Evolutionary conservation across 495 filamentous ascomycete species (phyloP).

Genomic region (Penicillium samsonianum): DNA sequence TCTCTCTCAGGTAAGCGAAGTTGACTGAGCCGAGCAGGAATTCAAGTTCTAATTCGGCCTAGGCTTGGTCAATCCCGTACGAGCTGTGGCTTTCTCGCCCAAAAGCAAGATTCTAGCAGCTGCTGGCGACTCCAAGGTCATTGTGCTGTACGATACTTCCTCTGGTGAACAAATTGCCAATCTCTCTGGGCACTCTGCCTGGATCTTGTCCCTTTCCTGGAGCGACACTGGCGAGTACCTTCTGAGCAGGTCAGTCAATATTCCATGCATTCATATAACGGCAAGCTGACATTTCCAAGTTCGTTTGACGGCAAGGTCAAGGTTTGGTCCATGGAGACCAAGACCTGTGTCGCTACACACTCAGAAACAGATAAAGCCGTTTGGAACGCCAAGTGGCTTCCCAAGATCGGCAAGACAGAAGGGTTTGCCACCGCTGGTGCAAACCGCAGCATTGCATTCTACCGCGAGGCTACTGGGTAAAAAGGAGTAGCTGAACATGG

Average conservation of each 20-base stretch:
- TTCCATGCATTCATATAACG: background rate
- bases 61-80: constrained; percentile 85
- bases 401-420: constrained; percentile 73
- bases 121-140: constrained; percentile 85
- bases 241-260: constrained; percentile 66
- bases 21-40: background rate
- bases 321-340: constrained; percentile 86
- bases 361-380: constrained; percentile 83
- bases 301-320: constrained; percentile 91
- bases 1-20: constrained; percentile 72
- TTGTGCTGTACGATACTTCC: constrained; percentile 85
- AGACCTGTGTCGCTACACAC: constrained; percentile 87
- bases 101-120: constrained; percentile 82
- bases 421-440: constrained; percentile 86
- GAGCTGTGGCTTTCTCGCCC: constrained; percentile 84
- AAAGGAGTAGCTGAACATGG: constrained; percentile 26
- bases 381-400: constrained; percentile 88
- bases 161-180: constrained; percentile 92
- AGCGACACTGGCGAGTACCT: constrained; percentile 92
- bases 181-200: constrained; percentile 74
- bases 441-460: constrained; percentile 78
- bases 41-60: constrained; percentile 8
- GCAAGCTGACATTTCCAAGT: constrained; percentile 36
- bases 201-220: constrained; percentile 90
- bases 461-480: constrained; percentile 83